phyloP scores from a whole-genome alignment of 2,329 filamentous ascomycete species.

The Amauroascus niger region DNA sequence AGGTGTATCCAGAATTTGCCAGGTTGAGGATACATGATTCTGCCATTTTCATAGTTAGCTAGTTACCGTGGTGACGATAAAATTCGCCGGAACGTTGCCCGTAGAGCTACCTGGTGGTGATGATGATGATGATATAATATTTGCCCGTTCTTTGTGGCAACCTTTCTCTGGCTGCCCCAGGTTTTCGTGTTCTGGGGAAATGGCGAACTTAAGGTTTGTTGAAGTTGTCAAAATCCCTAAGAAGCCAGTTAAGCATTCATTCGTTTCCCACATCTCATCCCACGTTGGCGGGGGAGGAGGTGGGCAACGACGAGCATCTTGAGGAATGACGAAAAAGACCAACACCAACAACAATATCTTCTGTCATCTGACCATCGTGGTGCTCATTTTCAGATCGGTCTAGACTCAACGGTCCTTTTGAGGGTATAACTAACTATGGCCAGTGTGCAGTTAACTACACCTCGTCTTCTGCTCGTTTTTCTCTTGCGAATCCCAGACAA shows the following conservation, averaged over 20 bases:
- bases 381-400: neutral
- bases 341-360: neutral
- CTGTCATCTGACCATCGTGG: neutral
- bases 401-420: too few species aligned
- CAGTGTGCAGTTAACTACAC: too few species aligned
- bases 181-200: neutral
- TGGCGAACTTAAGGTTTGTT: neutral
- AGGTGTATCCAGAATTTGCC: too few species aligned
- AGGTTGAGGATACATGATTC: too few species aligned
- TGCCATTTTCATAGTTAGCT: too few species aligned
- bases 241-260: neutral
- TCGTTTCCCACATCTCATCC: neutral
- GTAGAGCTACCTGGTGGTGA: too few species aligned
- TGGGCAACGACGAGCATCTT: too few species aligned
- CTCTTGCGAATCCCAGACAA: constrained; percentile 6
- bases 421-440: too few species aligned
- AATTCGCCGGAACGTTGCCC: too few species aligned
- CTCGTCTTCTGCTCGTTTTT: too few species aligned
- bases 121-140: neutral
- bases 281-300: too few species aligned
- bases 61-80: too few species aligned
- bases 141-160: neutral
- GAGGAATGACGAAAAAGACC: neutral
- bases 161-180: neutral
- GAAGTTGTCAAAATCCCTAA: neutral